Evolutionary conservation across 768 basidiomycete genomes (phyloP).

Genomic region (Hypholoma sublateritium): DNA sequence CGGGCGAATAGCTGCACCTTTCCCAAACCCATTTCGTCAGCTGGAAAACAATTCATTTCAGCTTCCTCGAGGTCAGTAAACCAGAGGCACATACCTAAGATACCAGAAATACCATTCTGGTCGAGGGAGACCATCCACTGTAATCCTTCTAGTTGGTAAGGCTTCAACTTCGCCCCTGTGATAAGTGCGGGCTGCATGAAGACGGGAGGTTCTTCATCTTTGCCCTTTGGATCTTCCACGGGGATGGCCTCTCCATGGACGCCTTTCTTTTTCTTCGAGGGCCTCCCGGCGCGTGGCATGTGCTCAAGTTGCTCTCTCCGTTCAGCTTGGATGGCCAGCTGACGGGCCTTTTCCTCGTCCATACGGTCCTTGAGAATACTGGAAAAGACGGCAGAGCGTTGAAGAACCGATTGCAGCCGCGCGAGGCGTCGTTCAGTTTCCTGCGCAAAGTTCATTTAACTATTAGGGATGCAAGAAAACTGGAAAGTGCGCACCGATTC

Average conservation of each 20-base stretch:
- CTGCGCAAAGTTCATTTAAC: conserved; percentile 27
- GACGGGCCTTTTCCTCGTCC: conserved; percentile 54
- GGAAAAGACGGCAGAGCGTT: conserved; percentile 78
- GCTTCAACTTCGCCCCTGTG: conserved; percentile 83
- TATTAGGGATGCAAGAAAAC: not conserved
- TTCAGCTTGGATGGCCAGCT: conserved; percentile 23
- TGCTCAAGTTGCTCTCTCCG: conserved; percentile 20
- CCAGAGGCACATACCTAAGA: conserved; percentile 52
- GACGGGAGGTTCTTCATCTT: conserved; percentile 26
- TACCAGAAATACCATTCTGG: conserved; percentile 82
- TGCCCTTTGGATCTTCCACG: conserved; percentile 13
- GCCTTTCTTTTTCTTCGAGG: conserved; percentile 28
- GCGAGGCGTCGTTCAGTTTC: conserved; percentile 49
- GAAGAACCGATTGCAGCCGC: conserved; percentile 64
- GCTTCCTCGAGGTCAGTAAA: not conserved
- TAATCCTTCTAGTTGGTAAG: conserved; percentile 91
- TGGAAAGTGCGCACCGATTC: conserved; percentile 13
- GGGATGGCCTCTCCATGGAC: conserved; percentile 20
- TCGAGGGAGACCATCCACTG: conserved; percentile 94
- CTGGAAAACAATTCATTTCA: conserved; percentile 30
- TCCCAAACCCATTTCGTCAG: conserved; percentile 95
- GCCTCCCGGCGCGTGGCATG: conserved; percentile 18
- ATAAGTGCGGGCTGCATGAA: conserved; percentile 78
- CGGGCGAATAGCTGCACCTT: conserved; percentile 45
- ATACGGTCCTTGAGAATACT: conserved; percentile 70